Conservation (phyloP, 148 eudicot species). For the Fallopia convolvulus region DNA sequence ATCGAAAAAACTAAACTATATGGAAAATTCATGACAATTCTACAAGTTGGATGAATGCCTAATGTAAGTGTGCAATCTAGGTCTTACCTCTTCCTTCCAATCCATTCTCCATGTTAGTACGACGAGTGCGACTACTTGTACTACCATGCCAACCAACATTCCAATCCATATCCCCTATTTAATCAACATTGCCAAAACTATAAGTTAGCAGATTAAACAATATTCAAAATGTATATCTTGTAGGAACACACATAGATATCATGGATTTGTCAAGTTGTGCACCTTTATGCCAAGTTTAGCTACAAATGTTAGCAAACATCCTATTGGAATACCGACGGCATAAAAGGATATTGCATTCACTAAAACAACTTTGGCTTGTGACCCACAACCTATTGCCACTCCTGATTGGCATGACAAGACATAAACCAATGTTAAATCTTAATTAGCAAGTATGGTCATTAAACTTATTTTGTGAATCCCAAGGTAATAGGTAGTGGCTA, state of each 20-base stretch:
- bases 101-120: not conserved
- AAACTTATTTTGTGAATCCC: not conserved
- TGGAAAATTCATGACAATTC: not conserved
- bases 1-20: not conserved
- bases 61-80: no score
- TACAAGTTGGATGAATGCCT: not conserved
- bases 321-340: constrained; percentile 28
- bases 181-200: not conserved
- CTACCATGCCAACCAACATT: constrained; percentile 1
- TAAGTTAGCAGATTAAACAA: not conserved
- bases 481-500: no score
- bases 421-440: not conserved
- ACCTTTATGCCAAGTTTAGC: constrained; percentile 27
- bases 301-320: constrained; percentile 23
- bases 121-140: not conserved
- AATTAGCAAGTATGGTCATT: not conserved
- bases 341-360: constrained; percentile 29
- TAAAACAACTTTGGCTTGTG: constrained; percentile 28
- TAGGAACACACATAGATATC: not conserved
- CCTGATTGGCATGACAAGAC: constrained; percentile 13
- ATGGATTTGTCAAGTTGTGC: not conserved
- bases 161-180: constrained; percentile 4
- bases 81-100: not conserved
- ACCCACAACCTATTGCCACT: constrained; percentile 36
- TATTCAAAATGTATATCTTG: not conserved